Evolutionary conservation across 768 basidiomycete species (phyloP).

Genomic region (Lentinula raphanica): DNA sequence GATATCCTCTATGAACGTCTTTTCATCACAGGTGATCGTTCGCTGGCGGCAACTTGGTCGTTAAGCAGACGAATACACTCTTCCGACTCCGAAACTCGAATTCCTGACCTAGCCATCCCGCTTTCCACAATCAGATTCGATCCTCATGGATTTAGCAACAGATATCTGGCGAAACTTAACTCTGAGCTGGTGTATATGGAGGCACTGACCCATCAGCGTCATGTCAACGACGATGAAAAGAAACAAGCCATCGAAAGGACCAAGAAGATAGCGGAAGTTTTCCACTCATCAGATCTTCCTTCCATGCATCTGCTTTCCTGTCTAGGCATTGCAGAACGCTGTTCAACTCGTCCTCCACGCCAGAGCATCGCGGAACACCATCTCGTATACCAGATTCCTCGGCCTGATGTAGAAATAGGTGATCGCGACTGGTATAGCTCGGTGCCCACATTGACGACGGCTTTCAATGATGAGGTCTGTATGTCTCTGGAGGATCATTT

Average conservation of each 20-base stretch:
- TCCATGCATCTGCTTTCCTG: background rate
- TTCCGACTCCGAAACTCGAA: background rate
- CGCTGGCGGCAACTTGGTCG: background rate
- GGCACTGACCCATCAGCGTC: too few relatives aligned
- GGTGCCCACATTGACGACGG: background rate
- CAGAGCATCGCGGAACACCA: too few relatives aligned
- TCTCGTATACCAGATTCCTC: too few relatives aligned
- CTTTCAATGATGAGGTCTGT: background rate
- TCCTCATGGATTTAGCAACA: too few relatives aligned
- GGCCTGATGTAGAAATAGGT: too few relatives aligned
- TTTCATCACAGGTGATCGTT: background rate
- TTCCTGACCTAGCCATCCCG: background rate
- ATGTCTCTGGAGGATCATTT: constrained; percentile 5
- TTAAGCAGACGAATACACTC: background rate
- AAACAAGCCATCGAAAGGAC: background rate
- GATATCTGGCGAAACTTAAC: too few relatives aligned
- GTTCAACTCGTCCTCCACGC: too few relatives aligned
- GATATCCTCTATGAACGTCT: background rate
- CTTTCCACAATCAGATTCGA: background rate
- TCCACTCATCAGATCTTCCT: background rate
- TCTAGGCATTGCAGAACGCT: background rate
- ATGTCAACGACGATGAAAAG: background rate
- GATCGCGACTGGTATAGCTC: too few relatives aligned
- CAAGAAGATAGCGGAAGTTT: background rate
- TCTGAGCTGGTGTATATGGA: too few relatives aligned